Evolutionary conservation across 1,284 basidiomycete genomes (phyloP), one percentile per base, ranked within the genome.

Genomic region (Sphagnurus paluster): DNA sequence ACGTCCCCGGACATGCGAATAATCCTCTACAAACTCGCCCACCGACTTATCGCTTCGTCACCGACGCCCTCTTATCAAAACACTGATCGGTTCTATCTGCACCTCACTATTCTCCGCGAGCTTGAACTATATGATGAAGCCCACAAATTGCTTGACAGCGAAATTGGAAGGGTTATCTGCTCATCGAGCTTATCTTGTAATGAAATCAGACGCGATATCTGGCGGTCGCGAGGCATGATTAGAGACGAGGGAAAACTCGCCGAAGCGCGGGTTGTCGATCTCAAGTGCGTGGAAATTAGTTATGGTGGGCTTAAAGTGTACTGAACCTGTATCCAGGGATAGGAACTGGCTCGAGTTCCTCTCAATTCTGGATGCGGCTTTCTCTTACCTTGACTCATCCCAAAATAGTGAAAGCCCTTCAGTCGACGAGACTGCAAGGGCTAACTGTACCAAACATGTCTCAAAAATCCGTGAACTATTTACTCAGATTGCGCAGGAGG

Each of bases 331-430:
- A 37, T 30, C 39, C 48, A 91, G 88, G 39, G 87, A 92, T 58
- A 83, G 86, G 35, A 93, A 93, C 56, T 93, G 90, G 89, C 71
- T 90, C 10, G 89, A 92, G 57, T 90, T 93, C 60, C 62, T 86
- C 35, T 77, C 87, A 3, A 66, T 90, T 11, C 64, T 92, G 3
- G 82, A 90, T 49, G 81, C 78, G 0, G 75, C 82, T 2, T 84
- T 90, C 54, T 64, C 67, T 21, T 62, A 69, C 34, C 43, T 75
- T n/a, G 54, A 59, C 1, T 59, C 66, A n/a, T 56, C 64, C 4
- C 49, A 53, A 25, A 56, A 55, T 44, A 44, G 44, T n/a, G 55
- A 52, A 41, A 48, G 48, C 48, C 35, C 51, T 11, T 46, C 53
- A 13, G 39, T 49, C 9, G 43, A 55, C 16, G 72, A 70, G 50